Percentiles rank a stretch among this genome's conserved stretches.
phyloP scores from a whole-genome alignment of 257 asterid genomes.

The Solanum acaule region DNA sequence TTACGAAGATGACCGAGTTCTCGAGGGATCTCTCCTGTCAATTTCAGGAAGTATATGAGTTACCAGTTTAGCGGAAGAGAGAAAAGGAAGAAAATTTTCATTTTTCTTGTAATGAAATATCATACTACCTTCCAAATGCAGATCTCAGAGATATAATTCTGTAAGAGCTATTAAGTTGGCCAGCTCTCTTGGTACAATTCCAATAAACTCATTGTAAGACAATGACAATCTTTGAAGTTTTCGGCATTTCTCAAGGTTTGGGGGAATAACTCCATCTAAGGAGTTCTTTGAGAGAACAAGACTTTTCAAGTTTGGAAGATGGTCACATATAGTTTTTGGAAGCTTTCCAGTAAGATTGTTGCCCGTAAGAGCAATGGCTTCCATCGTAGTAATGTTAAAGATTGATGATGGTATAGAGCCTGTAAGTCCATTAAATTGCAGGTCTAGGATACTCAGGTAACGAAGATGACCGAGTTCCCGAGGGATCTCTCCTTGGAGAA shows the following conservation, averaged over 20 bases:
- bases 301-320: background rate
- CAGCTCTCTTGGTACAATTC: background rate
- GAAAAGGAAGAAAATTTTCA: too few relatives aligned
- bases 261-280: background rate
- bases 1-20: too few relatives aligned
- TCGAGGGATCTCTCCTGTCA: too few relatives aligned
- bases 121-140: too few relatives aligned
- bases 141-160: too few relatives aligned
- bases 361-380: accelerated
- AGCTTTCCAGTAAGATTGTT: background rate
- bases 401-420: background rate
- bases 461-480: background rate
- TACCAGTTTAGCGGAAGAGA: too few relatives aligned
- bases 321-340: background rate
- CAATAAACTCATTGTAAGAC: background rate
- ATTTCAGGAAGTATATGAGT: too few relatives aligned
- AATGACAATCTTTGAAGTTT: background rate
- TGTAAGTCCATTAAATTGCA: background rate
- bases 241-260: background rate
- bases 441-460: background rate
- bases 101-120: too few relatives aligned
- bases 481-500: background rate
- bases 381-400: background rate
- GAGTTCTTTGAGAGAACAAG: background rate
- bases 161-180: too few relatives aligned